These are phyloP conservation scores for Talaromyces wortmannii DNA, from an alignment of 495 filamentous ascomycete species.

Conservation along the genomic window DNA sequence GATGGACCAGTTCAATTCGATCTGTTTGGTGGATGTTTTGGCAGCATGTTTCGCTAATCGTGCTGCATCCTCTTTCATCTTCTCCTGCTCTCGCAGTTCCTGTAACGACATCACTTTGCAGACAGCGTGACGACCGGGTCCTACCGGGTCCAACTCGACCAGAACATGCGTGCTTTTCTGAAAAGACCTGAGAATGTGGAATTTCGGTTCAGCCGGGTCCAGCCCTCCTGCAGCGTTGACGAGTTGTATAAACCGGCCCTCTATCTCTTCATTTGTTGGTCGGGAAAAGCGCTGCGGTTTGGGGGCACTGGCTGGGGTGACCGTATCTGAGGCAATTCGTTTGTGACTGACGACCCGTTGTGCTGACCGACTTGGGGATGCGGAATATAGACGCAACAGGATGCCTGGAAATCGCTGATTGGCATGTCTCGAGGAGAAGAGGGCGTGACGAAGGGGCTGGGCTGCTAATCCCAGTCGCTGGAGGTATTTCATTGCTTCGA, in stretches of 20 bases:
- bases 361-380: no score
- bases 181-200: constrained; percentile 38
- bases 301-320: not conserved
- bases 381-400: not conserved
- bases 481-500: constrained; percentile 26
- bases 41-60: constrained; percentile 13
- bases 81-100: constrained; percentile 29
- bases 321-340: not conserved
- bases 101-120: constrained; percentile 60
- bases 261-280: constrained; percentile 47
- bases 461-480: constrained; percentile 28
- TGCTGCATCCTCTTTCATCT: constrained; percentile 31
- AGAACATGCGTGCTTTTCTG: constrained; percentile 46
- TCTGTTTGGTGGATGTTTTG: constrained; percentile 47
- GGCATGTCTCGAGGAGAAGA: constrained; percentile 17
- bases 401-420: not conserved
- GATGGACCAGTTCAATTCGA: constrained; percentile 85
- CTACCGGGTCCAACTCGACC: constrained; percentile 43
- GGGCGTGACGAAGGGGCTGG: constrained; percentile 29
- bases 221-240: constrained; percentile 45
- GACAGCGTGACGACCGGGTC: constrained; percentile 35
- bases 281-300: constrained; percentile 7
- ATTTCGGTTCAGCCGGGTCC: constrained; percentile 30
- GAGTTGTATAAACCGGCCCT: constrained; percentile 41
- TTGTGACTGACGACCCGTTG: no score